These are phyloP conservation scores for Termitomyces sp. DNA, from an alignment of 768 basidiomycete species.

Conservation along the genomic window DNA sequence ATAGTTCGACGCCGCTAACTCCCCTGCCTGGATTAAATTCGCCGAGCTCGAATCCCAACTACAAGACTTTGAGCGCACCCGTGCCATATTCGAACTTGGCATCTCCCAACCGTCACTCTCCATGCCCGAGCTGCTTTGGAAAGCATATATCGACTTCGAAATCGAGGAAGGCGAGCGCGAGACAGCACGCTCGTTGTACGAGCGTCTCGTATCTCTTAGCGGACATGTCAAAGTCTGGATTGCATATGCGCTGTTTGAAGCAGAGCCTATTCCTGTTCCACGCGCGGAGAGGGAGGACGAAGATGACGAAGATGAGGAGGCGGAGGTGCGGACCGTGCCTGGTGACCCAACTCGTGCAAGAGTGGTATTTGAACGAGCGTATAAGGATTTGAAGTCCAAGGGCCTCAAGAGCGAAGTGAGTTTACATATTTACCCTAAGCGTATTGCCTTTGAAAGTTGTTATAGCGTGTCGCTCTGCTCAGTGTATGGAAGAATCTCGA, in stretches of 20 bases:
- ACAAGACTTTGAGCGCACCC: constrained; percentile 82
- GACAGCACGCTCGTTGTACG: constrained; percentile 78
- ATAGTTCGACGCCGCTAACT: constrained; percentile 85
- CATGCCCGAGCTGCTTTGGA: constrained; percentile 94
- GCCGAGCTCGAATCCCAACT: constrained; percentile 87
- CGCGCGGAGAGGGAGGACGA: constrained; percentile 67
- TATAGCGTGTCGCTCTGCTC: constrained; percentile 82
- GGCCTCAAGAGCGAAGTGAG: constrained; percentile 85
- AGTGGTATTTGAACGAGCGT: constrained; percentile 80
- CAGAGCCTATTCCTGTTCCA: constrained; percentile 62
- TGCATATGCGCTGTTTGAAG: constrained; percentile 90
- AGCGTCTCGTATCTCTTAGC: constrained; percentile 78
- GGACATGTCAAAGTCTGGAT: constrained; percentile 98
- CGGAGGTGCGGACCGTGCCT: constrained; percentile 60
- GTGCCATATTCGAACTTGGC: constrained; percentile 92
- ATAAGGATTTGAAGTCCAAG: constrained; percentile 79
- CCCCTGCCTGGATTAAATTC: constrained; percentile 93
- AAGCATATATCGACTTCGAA: constrained; percentile 97
- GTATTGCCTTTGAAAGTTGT: neutral
- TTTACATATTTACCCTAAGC: neutral
- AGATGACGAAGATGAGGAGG: constrained; percentile 63
- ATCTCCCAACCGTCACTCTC: constrained; percentile 78
- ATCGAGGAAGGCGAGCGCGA: constrained; percentile 90
- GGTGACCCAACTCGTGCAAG: constrained; percentile 71
- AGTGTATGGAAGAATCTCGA: constrained; percentile 97